Evolutionary conservation across 2,329 filamentous ascomycete species (phyloP).

Genomic region (Orbilia ellipsospora): DNA sequence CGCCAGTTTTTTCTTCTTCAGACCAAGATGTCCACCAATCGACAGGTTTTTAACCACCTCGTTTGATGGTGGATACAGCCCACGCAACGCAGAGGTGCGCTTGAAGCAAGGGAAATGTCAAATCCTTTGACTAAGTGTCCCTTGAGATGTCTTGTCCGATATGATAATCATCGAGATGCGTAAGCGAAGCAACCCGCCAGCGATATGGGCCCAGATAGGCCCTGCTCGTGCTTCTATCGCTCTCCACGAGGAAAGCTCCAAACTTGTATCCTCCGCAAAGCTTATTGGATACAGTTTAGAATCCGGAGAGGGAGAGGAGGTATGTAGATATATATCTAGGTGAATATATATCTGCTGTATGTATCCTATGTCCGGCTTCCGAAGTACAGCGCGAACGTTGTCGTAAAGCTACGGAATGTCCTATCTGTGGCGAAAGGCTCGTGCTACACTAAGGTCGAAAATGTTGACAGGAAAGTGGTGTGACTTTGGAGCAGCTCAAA

Average conservation of each 20-base stretch:
- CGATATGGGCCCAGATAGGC: constrained; percentile 25
- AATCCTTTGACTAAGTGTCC: constrained; percentile 44
- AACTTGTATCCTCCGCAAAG: too few species aligned
- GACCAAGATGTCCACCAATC: not conserved
- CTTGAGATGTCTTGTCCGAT: constrained; percentile 31
- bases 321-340: not conserved
- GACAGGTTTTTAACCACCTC: not conserved
- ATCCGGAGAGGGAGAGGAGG: constrained; percentile 5
- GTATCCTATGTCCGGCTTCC: constrained; percentile 17
- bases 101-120: constrained; percentile 22
- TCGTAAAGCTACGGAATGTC: constrained; percentile 2
- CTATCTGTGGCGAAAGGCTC: constrained; percentile 29
- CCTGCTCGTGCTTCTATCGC: constrained; percentile 18
- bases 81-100: constrained; percentile 48
- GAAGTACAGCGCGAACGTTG: constrained; percentile 18
- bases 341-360: constrained; percentile 18
- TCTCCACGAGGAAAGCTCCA: too few species aligned
- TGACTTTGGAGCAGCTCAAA: constrained; percentile 33
- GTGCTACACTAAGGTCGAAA: constrained; percentile 43
- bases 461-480: constrained; percentile 34
- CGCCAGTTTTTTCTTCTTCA: not conserved
- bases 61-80: constrained; percentile 14
- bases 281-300: not conserved
- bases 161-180: constrained; percentile 53
- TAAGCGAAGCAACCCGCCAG: constrained; percentile 42